A percentile compares a stretch with the other conserved stretches of the same genome.
phyloP scores from a whole-genome alignment of 139 green algal genomes.

The Ettlia oleoabundans region DNA sequence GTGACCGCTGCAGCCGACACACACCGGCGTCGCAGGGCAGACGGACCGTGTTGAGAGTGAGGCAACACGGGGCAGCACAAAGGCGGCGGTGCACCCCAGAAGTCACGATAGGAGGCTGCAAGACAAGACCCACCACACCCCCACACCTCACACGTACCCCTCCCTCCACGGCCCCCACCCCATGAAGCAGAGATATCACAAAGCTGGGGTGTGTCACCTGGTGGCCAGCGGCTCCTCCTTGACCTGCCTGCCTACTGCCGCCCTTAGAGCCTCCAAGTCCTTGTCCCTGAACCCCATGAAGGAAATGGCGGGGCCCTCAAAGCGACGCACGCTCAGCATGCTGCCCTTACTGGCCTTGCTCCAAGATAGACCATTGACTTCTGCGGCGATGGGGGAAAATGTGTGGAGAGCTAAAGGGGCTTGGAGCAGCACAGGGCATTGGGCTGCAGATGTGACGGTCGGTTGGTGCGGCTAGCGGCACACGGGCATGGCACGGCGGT shows the following conservation, averaged over 20 bases:
- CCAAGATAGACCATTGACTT: constrained; percentile 77
- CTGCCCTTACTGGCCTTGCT: constrained; percentile 58
- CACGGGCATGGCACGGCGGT: too few species aligned
- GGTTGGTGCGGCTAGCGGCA: too few species aligned
- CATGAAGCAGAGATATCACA: too few species aligned
- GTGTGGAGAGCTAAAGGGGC: neutral
- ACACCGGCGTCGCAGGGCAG: too few species aligned
- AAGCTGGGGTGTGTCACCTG: too few species aligned
- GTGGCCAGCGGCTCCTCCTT: constrained; percentile 21
- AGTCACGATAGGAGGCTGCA: too few species aligned
- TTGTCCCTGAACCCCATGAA: constrained; percentile 82
- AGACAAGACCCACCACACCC: too few species aligned
- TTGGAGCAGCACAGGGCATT: too few species aligned
- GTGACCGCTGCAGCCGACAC: constrained; percentile 42
- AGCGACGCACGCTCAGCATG: constrained; percentile 67
- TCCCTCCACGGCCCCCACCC: too few species aligned
- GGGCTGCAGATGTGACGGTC: too few species aligned
- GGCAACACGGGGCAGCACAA: neutral
- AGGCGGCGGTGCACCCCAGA: neutral
- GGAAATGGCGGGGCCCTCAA: constrained; percentile 49
- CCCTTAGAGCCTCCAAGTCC: constrained; percentile 36
- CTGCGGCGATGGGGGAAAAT: constrained; percentile 40
- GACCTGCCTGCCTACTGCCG: neutral
- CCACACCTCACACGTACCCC: neutral
- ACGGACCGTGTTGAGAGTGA: too few species aligned